Evolutionary conservation across 2,329 filamentous ascomycete genomes (phyloP).

Genomic region (Fusarium vanettenii): DNA sequence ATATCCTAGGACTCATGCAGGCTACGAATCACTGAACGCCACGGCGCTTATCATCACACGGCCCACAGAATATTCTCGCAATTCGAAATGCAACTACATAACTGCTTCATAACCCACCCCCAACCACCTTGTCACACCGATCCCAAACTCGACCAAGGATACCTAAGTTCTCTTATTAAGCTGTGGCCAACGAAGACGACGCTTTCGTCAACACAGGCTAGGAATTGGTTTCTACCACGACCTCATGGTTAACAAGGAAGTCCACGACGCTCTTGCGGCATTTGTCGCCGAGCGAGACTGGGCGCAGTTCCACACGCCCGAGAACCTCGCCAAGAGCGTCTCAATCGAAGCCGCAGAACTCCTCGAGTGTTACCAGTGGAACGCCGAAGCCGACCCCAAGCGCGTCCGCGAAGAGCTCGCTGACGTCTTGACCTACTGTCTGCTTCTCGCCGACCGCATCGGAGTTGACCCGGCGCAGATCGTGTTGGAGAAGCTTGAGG

Average conservation of each 20-base stretch:
- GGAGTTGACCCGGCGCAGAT: background rate
- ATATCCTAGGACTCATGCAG: too few species aligned
- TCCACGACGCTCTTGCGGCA: slow-evolving; percentile 6
- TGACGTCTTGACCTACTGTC: slow-evolving; percentile 11
- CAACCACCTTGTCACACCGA: too few species aligned
- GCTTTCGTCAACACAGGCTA: too few species aligned
- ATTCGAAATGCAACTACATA: too few species aligned
- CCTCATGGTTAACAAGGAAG: slow-evolving; percentile 6
- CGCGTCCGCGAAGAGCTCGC: slow-evolving; percentile 12
- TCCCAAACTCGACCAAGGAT: too few species aligned
- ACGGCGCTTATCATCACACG: too few species aligned
- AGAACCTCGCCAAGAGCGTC: slow-evolving; percentile 14
- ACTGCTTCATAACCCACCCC: too few species aligned
- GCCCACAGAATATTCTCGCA: too few species aligned
- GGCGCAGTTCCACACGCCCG: slow-evolving; percentile 16
- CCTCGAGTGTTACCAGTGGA: slow-evolving; percentile 15
- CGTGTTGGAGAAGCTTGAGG: background rate
- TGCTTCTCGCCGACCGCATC: slow-evolving; percentile 1
- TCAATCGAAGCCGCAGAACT: slow-evolving; percentile 13
- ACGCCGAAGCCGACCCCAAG: slow-evolving; percentile 7
- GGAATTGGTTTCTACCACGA: too few species aligned
- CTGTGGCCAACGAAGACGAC: too few species aligned
- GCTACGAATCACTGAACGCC: too few species aligned
- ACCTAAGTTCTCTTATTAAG: too few species aligned
- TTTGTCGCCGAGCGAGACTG: slow-evolving; percentile 15